Conservation (phyloP, 257 asterid genomes). For the Mitragyna speciosa region DNA sequence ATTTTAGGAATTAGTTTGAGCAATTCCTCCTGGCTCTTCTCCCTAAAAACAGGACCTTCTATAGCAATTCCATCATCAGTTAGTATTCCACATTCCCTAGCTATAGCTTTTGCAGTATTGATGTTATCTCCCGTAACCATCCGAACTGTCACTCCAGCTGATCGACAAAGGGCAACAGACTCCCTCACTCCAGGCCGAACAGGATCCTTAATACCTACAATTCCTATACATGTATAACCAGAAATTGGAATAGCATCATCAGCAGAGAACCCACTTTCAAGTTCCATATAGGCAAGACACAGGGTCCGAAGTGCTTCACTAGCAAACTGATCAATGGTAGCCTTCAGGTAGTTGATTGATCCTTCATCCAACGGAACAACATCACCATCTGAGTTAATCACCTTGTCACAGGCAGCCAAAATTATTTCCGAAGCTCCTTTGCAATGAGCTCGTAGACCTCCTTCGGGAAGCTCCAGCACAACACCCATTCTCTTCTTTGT, state of each 20-base stretch:
- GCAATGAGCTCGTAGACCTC: conserved; percentile 63
- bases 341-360: conserved; percentile 36
- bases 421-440: conserved; percentile 93
- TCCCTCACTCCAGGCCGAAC: conserved; percentile 91
- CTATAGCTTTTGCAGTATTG: conserved; percentile 89
- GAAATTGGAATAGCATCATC: conserved; percentile 59
- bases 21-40: conserved; percentile 73
- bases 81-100: conserved; percentile 93
- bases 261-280: conserved; percentile 56
- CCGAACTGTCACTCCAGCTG: conserved; percentile 84
- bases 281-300: conserved; percentile 75
- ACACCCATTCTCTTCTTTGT: conserved; percentile 83
- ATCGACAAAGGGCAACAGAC: conserved; percentile 84
- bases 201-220: conserved; percentile 88
- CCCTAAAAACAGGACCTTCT: conserved; percentile 89
- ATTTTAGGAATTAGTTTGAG: conserved; percentile 69
- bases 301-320: conserved; percentile 81
- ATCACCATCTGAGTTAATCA: conserved; percentile 55
- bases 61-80: conserved; percentile 90
- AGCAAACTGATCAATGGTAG: conserved; percentile 65
- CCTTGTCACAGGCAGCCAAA: conserved; percentile 72
- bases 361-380: conserved; percentile 56
- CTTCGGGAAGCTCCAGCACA: conserved; percentile 69
- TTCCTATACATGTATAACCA: conserved; percentile 74
- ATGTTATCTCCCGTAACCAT: conserved; percentile 98